A percentile compares a stretch with the other conserved stretches of the same genome.
Conservation (phyloP, 345 rosid species). For the Camelina laxa region DNA sequence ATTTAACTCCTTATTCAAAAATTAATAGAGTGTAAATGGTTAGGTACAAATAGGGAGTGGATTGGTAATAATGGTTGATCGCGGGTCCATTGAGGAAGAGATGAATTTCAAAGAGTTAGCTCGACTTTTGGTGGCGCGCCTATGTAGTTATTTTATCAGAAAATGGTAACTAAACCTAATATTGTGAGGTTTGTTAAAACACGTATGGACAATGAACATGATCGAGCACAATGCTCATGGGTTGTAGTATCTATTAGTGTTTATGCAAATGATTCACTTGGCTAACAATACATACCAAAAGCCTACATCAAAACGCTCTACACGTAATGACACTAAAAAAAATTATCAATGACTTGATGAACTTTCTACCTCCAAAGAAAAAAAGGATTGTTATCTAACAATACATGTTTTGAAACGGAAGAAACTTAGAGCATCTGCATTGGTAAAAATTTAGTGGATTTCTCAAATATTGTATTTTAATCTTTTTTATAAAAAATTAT, state of each 20-base stretch:
- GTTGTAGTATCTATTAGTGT: background rate
- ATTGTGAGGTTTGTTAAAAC: background rate
- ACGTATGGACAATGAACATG: background rate
- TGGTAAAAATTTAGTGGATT: too few relatives aligned
- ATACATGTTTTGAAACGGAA: background rate
- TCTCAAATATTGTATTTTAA: too few relatives aligned
- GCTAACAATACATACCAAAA: background rate
- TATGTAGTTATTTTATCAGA: background rate
- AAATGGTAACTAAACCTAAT: background rate
- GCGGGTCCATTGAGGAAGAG: constrained; percentile 22
- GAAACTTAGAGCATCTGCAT: too few relatives aligned
- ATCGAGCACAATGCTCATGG: constrained; percentile 3
- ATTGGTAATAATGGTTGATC: constrained; percentile 27
- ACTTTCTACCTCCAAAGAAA: background rate
- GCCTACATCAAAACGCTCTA: background rate
- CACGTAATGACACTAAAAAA: background rate
- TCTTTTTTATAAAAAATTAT: too few relatives aligned
- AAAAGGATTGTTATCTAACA: background rate
- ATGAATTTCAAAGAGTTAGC: constrained; percentile 37
- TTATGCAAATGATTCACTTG: background rate
- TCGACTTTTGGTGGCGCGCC: constrained; percentile 16
- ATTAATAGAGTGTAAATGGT: constrained; percentile 17
- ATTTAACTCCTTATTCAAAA: background rate
- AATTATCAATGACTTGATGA: background rate
- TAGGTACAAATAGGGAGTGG: constrained; percentile 31